A percentile compares a stretch with the other conserved stretches of the same genome.
These are phyloP conservation scores for Globisporangium barbulae DNA, from an alignment of 352 stramenopile genomes.

Conservation along the genomic window DNA sequence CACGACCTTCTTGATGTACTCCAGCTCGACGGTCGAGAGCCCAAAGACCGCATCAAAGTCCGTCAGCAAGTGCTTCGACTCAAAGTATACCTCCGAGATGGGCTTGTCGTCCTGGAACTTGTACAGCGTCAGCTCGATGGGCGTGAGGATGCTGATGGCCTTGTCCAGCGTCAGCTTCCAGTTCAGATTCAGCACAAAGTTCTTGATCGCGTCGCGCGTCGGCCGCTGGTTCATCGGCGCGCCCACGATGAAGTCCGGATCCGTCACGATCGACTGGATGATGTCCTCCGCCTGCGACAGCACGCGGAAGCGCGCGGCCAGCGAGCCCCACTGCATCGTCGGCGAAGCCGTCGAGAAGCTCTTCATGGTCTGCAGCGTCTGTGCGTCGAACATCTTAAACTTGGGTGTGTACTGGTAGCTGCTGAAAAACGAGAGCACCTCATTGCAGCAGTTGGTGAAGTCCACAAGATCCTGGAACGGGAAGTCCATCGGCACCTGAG, in stretches of 20 bases:
- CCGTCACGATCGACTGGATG: slow-evolving; percentile 71
- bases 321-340: slow-evolving; percentile 68
- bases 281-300: slow-evolving; percentile 65
- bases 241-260: slow-evolving; percentile 49
- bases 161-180: slow-evolving; percentile 83
- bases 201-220: slow-evolving; percentile 64
- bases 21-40: slow-evolving; percentile 57
- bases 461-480: slow-evolving; percentile 78
- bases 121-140: slow-evolving; percentile 77
- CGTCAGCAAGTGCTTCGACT: slow-evolving; percentile 71
- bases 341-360: slow-evolving; percentile 58
- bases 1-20: slow-evolving; percentile 84
- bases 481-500: slow-evolving; percentile 67
- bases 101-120: slow-evolving; percentile 84
- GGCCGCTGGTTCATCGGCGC: slow-evolving; percentile 47
- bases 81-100: slow-evolving; percentile 83
- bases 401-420: slow-evolving; percentile 76
- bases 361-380: slow-evolving; percentile 76
- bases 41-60: slow-evolving; percentile 79
- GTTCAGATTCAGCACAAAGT: slow-evolving; percentile 66
- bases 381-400: slow-evolving; percentile 71
- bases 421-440: slow-evolving; percentile 77
- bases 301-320: slow-evolving; percentile 66
- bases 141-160: slow-evolving; percentile 70
- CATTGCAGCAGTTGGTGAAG: slow-evolving; percentile 70